Conservation (phyloP, 495 filamentous ascomycete genomes). For the Hypomontagnella monticulosa region DNA sequence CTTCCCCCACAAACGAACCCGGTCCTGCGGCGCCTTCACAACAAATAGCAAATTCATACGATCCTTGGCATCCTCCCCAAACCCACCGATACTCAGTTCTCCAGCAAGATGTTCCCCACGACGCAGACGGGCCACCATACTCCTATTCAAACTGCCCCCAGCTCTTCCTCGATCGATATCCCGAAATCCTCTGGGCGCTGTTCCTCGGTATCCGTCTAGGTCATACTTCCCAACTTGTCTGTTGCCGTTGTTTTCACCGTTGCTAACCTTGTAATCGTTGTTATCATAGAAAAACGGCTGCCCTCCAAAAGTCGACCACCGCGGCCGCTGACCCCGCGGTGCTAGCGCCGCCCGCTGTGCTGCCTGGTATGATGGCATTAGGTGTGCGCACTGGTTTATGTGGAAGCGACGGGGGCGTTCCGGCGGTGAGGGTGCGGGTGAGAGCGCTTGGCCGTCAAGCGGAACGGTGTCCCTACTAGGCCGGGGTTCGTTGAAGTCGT, state of each 20-base stretch:
- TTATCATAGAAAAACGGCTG: neutral
- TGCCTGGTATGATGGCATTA: slow-evolving; percentile 10
- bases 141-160: neutral
- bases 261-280: neutral
- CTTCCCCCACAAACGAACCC: too few relatives aligned
- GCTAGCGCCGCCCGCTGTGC: neutral
- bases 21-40: neutral
- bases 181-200: too few relatives aligned
- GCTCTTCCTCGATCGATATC: too few relatives aligned
- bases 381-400: slow-evolving; percentile 20
- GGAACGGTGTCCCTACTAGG: too few relatives aligned
- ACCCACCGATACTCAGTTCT: slow-evolving; percentile 1
- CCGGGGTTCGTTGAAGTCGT: too few relatives aligned
- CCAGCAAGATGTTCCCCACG: neutral
- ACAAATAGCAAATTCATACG: slow-evolving; percentile 1
- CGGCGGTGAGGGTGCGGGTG: neutral
- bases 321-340: neutral
- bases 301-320: neutral
- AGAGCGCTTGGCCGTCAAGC: too few relatives aligned
- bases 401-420: slow-evolving; percentile 1
- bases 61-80: neutral
- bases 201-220: too few relatives aligned
- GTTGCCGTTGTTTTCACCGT: neutral
- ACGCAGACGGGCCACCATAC: neutral
- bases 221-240: neutral